Evolutionary conservation across 176 grass and related monocot species (phyloP), one percentile per base, ranked within the genome.

Genomic region (Oropetium thomaeum): DNA sequence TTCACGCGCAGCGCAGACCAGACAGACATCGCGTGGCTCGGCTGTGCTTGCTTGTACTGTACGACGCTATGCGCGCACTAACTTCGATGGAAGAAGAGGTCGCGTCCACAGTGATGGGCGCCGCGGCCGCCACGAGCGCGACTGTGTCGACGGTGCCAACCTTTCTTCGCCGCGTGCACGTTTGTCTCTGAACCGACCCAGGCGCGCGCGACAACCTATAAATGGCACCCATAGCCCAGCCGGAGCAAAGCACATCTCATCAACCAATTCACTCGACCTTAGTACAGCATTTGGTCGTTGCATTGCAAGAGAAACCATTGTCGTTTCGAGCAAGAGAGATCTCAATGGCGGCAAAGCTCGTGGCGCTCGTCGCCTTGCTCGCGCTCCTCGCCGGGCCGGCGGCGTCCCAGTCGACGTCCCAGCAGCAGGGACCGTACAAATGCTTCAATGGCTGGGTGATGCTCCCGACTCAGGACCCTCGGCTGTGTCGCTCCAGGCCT

Each of bases 321-420:
- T 5, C 65, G 37, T n/a, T n/a, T n/a, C 9, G 84, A 90, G 72
- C 8, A 22, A 77, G 7, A 2, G 7, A 49, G 45, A n/a, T n/a
- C n/a, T n/a, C n/a, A n/a, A 49, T 49, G 45, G 15, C 45, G 2
- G 7, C 0, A 7, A 52, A 52, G 53, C 23, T 57, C 23, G 23
- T 27, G 1, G 53, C 5, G 2, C 23, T 28, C 6, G 38, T 15
- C 0, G 20, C 17, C 16, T 15, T 75, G 72, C 55, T 75, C 3
- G 55, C 57, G 5, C 17, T 75, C 55, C 38, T 17, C 35, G 35
- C 35, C 0, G 54, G 10, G 4, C 11, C 72, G 2, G 27, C 7
- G 26, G 38, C 71, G 16, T 27, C 38, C 15, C 2, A 7, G 23
- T 1, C 19, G n/a, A n/a, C n/a, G n/a, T n/a, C n/a, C n/a, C n/a